Conservation (phyloP, 495 filamentous ascomycete genomes). For the Penicillium argentinense region DNA sequence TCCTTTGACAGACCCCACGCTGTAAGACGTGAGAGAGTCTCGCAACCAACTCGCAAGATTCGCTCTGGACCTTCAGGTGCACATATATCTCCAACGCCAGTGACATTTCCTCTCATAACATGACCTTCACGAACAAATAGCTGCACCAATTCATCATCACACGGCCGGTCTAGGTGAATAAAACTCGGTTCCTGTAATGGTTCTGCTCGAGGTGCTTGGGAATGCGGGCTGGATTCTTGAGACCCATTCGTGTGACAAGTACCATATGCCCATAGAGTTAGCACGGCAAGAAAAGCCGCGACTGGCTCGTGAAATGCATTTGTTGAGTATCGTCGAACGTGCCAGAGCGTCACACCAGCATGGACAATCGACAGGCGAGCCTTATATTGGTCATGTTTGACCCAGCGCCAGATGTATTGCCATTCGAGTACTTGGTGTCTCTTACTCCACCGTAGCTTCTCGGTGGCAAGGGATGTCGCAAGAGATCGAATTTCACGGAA, state of each 20-base stretch:
- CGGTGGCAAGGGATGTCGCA: slow-evolving; percentile 32
- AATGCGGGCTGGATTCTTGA: slow-evolving; percentile 10
- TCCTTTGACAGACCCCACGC: slow-evolving; percentile 42
- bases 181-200: slow-evolving; percentile 27
- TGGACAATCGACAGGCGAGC: slow-evolving; percentile 56
- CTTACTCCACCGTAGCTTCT: slow-evolving; percentile 30
- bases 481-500: slow-evolving; percentile 42
- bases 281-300: slow-evolving; percentile 46
- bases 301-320: slow-evolving; percentile 52
- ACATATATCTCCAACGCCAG: slow-evolving; percentile 52
- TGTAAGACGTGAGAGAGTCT: slow-evolving; percentile 34
- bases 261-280: slow-evolving; percentile 56
- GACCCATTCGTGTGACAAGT: slow-evolving; percentile 23
- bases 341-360: slow-evolving; percentile 50
- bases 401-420: slow-evolving; percentile 50
- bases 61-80: slow-evolving; percentile 39
- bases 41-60: slow-evolving; percentile 43
- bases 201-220: slow-evolving; percentile 5
- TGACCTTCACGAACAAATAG: slow-evolving; percentile 50
- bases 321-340: slow-evolving; percentile 47
- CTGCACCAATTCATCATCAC: slow-evolving; percentile 55
- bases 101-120: slow-evolving; percentile 47
- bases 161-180: slow-evolving; percentile 52
- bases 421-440: slow-evolving; percentile 38
- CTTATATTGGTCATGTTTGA: slow-evolving; percentile 53